Percentiles rank a stretch among this genome's conserved stretches.
Conservation (phyloP, 345 rosid species). For the Aurinia saxatilis region DNA sequence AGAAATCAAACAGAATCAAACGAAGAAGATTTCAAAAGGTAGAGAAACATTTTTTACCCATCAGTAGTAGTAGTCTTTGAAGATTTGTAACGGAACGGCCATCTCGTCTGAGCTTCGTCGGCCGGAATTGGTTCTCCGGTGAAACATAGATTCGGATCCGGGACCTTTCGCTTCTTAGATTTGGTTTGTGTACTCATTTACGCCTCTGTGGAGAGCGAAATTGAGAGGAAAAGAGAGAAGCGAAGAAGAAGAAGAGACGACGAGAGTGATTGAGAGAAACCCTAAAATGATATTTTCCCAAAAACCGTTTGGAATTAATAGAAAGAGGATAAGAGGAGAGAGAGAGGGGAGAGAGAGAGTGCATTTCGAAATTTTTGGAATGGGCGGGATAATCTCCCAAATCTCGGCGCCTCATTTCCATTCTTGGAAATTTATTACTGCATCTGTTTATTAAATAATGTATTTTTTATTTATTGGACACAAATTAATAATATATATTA, state of each 20-base stretch:
- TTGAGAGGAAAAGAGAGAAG: too few relatives aligned
- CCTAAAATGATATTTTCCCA: too few relatives aligned
- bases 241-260: background rate
- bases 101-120: conserved; percentile 20
- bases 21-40: too few relatives aligned
- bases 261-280: background rate
- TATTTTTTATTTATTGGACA: too few relatives aligned
- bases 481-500: too few relatives aligned
- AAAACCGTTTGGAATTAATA: background rate
- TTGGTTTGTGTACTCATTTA: background rate
- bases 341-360: too few relatives aligned
- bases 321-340: background rate
- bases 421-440: too few relatives aligned
- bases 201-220: background rate
- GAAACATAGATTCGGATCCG: conserved; percentile 13
- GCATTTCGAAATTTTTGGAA: background rate
- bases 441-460: too few relatives aligned
- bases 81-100: conserved; percentile 27
- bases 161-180: background rate
- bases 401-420: background rate
- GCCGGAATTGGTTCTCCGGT: conserved; percentile 19
- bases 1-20: too few relatives aligned
- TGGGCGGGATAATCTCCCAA: background rate
- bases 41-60: too few relatives aligned
- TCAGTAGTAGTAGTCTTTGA: background rate